Base-by-base conservation (phyloP, 2,329 filamentous ascomycete species). In the Alternaria brassicae region DNA sequence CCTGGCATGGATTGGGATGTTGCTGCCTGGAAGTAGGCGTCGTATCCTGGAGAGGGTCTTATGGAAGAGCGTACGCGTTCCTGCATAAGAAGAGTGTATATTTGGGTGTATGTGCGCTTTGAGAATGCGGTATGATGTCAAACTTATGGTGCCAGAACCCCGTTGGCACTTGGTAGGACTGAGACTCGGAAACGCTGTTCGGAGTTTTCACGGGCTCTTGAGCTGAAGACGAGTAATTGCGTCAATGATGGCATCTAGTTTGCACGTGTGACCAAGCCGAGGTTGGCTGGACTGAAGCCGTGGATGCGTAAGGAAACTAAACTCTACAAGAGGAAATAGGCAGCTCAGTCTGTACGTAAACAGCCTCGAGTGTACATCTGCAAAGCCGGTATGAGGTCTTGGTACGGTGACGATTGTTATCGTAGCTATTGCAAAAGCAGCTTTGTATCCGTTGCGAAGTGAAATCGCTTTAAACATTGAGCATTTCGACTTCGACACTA, bases 41-140 rank as follows among this genome's bases (percentile, higher is more conserved):
- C 44, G 44, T 48, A 32, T 30, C 12, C 23, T 36, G 48, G 5
- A 6, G 5, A 21, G 23, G 28, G 13, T 48, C 17, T 36, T 30
- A 15, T 30, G 6, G 21, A n/a, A 21, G 25, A 27, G 49, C 15
- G 34, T 58, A 48, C 42, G 56, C 36, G 56, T 55, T 54, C 37
- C 42, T 53, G 56, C 56, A 54, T 54, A 13, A 30, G 15, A 32
- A 42, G 25, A 17, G 15, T 1, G 19, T 48, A 48, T 48, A 32
- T 41, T 32, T 30, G 37, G 49, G 17, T 12, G 19, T 17, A 23
- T 32, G 49, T 23, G 42, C 27, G 13, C 30, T 48, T 21, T n/a
- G 1, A 34, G 5, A 34, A 13, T 9, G 19, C 15, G 44, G 21
- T 17, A 34, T 34, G 44, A 48, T 47, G 27, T 34, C 44, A 48